A percentile compares a stretch with the other conserved stretches of the same genome.
Conservation (phyloP, 2,329 filamentous ascomycete species). For the Paraphoma chrysanthemicola region DNA sequence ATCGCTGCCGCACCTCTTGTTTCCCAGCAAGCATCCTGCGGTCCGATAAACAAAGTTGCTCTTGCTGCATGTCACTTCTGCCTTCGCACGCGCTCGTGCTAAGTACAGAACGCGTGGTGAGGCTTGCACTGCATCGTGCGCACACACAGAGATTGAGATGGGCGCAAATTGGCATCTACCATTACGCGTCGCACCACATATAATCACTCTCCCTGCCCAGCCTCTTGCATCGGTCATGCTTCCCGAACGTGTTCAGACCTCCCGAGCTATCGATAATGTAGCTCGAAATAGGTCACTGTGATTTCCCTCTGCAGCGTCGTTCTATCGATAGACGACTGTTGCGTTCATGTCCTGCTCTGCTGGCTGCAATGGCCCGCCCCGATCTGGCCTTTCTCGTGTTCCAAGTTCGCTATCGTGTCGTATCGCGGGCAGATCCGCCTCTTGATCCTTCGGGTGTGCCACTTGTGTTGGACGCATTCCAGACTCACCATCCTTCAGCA, state of each 20-base stretch:
- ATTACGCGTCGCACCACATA: constrained; percentile 44
- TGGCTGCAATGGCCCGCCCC: background rate
- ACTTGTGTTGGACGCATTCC: background rate
- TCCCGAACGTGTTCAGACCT: constrained; percentile 1
- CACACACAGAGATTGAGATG: background rate
- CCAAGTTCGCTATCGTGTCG: background rate
- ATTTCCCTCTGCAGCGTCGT: background rate
- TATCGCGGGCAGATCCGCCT: constrained; percentile 9
- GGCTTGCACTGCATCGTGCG: background rate
- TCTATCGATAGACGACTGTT: background rate
- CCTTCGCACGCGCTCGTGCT: background rate
- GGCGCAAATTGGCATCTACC: background rate
- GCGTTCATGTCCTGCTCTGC: background rate
- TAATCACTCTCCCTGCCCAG: constrained; percentile 17
- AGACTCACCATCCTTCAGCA: background rate
- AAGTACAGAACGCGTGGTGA: background rate
- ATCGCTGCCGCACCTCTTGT: background rate
- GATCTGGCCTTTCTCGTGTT: constrained; percentile 1
- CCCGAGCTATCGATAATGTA: constrained; percentile 1
- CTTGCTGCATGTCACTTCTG: background rate
- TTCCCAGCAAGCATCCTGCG: background rate
- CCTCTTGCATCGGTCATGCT: constrained; percentile 1
- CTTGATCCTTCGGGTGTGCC: background rate
- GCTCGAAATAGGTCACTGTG: background rate
- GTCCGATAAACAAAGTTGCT: background rate